Conservation (phyloP, 2,329 filamentous ascomycete genomes). For the Alternaria sp. region DNA sequence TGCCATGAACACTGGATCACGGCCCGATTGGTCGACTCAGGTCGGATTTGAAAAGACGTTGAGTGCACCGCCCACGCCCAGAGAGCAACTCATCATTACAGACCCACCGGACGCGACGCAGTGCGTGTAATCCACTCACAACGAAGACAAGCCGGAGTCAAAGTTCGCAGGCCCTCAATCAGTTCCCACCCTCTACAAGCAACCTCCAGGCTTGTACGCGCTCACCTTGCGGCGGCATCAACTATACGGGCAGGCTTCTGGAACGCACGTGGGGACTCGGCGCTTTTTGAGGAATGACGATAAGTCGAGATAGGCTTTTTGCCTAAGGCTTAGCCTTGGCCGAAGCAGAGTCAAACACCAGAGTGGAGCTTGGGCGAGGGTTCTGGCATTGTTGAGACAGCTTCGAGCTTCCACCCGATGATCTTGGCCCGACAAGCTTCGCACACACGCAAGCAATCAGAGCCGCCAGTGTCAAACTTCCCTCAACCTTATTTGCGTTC, state of each 20-base stretch:
- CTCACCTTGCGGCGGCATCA: conserved; percentile 1
- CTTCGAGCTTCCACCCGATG: conserved; percentile 6
- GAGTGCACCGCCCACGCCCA: conserved; percentile 9
- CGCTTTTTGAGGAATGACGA: conserved; percentile 8
- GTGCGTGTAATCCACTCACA: not conserved
- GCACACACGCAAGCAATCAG: conserved; percentile 22
- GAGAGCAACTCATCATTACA: not conserved
- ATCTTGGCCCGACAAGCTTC: conserved; percentile 19
- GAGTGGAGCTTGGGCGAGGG: conserved; percentile 23
- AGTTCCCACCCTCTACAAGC: not conserved
- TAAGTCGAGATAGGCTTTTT: conserved; percentile 24
- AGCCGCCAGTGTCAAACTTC: conserved; percentile 13
- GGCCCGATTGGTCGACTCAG: not conserved
- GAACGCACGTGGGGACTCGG: conserved; percentile 6
- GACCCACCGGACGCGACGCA: conserved; percentile 6
- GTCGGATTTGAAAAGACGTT: not conserved
- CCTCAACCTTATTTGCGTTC: conserved; percentile 20
- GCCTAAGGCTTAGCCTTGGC: conserved; percentile 32
- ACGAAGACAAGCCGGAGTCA: not conserved
- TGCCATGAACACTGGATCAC: not conserved
- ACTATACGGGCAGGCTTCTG: not conserved
- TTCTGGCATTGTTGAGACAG: conserved; percentile 28
- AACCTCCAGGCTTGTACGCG: not conserved
- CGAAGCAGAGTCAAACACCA: conserved; percentile 24
- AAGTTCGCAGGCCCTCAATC: not conserved